Evolutionary conservation across 1,284 basidiomycete species (phyloP).

Genomic region (Porogramme epimiltina): DNA sequence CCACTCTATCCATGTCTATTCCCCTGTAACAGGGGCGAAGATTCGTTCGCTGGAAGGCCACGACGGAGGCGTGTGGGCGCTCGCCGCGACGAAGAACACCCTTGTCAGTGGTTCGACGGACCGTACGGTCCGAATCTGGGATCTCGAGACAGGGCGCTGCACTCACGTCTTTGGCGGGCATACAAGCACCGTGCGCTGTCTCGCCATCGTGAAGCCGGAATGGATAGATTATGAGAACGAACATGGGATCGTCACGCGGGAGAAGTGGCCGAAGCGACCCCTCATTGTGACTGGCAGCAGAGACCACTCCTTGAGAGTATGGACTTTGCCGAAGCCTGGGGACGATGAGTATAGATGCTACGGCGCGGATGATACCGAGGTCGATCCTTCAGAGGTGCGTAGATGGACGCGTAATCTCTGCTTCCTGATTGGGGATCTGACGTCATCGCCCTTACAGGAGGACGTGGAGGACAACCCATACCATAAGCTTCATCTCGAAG

Average conservation of each 20-base stretch:
- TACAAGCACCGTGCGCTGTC: constrained; percentile 89
- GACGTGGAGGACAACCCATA: constrained; percentile 88
- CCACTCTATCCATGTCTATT: constrained; percentile 92
- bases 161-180: constrained; percentile 93
- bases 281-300: constrained; percentile 93
- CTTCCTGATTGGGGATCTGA: constrained; percentile 1
- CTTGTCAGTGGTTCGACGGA: constrained; percentile 94
- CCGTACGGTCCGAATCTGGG: constrained; percentile 93
- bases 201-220: constrained; percentile 89
- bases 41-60: constrained; percentile 82
- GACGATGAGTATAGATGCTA: constrained; percentile 79
- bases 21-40: constrained; percentile 77
- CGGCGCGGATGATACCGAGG: constrained; percentile 66
- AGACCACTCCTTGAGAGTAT: constrained; percentile 88
- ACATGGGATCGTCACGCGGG: constrained; percentile 55
- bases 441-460: constrained; percentile 41
- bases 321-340: constrained; percentile 81
- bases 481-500: constrained; percentile 82
- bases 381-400: constrained; percentile 69
- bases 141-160: constrained; percentile 76
- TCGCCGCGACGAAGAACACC: constrained; percentile 81
- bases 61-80: constrained; percentile 94
- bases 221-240: constrained; percentile 71
- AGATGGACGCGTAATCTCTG: not conserved
- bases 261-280: constrained; percentile 84